Evolutionary conservation across 2,329 filamentous ascomycete species (phyloP), one percentile per base, ranked within the genome.

Genomic region (Cercospora zeae-maydis): DNA sequence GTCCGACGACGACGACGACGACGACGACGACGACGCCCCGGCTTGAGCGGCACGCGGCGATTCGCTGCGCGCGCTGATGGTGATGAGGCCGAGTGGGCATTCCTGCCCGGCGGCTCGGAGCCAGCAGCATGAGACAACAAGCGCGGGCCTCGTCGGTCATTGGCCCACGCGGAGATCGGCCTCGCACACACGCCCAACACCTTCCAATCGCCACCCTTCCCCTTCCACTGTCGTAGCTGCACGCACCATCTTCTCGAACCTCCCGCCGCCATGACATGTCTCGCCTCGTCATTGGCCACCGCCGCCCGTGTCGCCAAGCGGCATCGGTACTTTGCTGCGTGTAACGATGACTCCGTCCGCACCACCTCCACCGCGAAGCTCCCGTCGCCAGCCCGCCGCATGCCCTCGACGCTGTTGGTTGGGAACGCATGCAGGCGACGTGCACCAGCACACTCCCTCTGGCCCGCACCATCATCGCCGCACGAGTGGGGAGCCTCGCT

Each of bases 71-170:
- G 39, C 16, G 21, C 33, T 51, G 54, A 51, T 61, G 56, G 10
- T 31, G 27, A 13, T 24, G 45, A n/a, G 14, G 19, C 47, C 27
- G 30, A 49, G 52, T 36, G 33, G n/a, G 51, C 57, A 30, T 56
- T 57, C 56, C 58, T 45, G 56, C 45, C 58, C 63, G 63, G 61
- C 57, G 63, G 61, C 59, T 62, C 53, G 57, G 61, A 61, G 63
- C 63, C 59, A 49, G 31, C 56, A 21, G 24, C 42, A 30, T 21
- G n/a, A n/a, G 56, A 49, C 51, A 45, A 33, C 45, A 37, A 42
- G 51, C 56, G 61, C 49, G n/a, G n/a, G n/a, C n/a, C n/a, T n/a
- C n/a, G n/a, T n/a, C n/a, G n/a, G n/a, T n/a, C n/a, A 42, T 42
- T 42, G 37, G 37, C 37, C 37, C 37, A 42, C 37, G 16, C 37